phyloP scores from a whole-genome alignment of 2,329 filamentous ascomycete genomes.

The Trichoderma atroviride region DNA sequence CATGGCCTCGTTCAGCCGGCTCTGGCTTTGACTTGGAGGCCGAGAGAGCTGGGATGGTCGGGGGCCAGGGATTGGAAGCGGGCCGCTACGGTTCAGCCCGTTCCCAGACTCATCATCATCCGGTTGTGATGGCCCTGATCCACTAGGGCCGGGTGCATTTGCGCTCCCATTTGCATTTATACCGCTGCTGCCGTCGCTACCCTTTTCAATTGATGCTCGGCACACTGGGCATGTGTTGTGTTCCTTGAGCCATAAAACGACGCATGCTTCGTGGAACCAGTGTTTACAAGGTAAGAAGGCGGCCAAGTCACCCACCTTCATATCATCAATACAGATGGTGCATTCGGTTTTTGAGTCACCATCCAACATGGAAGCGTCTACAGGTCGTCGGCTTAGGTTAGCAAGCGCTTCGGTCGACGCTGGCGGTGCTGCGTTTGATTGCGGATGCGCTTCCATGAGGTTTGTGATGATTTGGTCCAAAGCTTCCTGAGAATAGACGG shows the following conservation, averaged over 20 bases:
- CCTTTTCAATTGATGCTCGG: conserved; percentile 59
- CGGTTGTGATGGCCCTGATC: background rate
- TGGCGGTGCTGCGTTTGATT: conserved; percentile 78
- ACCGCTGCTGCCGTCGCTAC: conserved; percentile 28
- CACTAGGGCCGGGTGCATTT: background rate
- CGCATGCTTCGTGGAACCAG: conserved; percentile 88
- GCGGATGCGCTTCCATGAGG: conserved; percentile 81
- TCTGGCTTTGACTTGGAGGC: conserved; percentile 36
- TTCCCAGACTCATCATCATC: background rate
- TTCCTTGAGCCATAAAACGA: conserved; percentile 80
- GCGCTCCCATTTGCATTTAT: background rate
- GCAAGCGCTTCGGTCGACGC: conserved; percentile 76
- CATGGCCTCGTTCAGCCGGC: conserved; percentile 38
- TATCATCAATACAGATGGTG: conserved; percentile 91
- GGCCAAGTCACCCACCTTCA: conserved; percentile 72
- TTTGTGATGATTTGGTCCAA: conserved; percentile 85
- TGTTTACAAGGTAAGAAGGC: conserved; percentile 83
- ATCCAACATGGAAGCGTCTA: conserved; percentile 70
- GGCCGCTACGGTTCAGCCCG: conserved; percentile 2
- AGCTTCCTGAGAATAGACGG: conserved; percentile 87
- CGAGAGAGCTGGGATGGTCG: conserved; percentile 31
- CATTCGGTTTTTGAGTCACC: conserved; percentile 75
- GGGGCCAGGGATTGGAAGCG: conserved; percentile 20
- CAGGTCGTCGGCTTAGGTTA: conserved; percentile 69
- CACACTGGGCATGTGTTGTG: conserved; percentile 93